Percentiles rank a stretch among this genome's conserved stretches.
Conservation (phyloP, 495 filamentous ascomycete species). For the Extremus antarcticus region DNA sequence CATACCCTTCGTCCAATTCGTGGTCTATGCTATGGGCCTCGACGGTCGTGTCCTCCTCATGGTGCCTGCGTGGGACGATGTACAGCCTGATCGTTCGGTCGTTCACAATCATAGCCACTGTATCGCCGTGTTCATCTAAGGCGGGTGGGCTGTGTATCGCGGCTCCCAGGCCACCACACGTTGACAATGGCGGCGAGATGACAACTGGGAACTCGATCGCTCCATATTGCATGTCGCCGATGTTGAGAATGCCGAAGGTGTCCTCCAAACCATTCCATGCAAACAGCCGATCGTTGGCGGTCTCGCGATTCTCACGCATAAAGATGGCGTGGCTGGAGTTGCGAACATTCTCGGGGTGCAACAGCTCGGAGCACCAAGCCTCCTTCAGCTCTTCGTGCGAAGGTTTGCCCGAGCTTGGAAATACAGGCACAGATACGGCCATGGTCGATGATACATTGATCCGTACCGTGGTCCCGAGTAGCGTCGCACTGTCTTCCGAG, state of each 20-base stretch:
- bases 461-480: conserved; percentile 17
- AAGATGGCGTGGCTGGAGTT: conserved; percentile 20
- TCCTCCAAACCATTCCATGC: conserved; percentile 18
- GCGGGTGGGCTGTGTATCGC: conserved; percentile 19
- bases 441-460: conserved; percentile 19
- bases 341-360: conserved; percentile 21
- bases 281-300: conserved; percentile 17
- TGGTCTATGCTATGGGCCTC: conserved; percentile 23
- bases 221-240: conserved; percentile 18
- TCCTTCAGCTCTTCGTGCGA: conserved; percentile 20
- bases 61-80: conserved; percentile 12
- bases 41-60: conserved; percentile 11
- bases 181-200: conserved; percentile 19
- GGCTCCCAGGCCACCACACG: conserved; percentile 17
- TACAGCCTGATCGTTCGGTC: conserved; percentile 19
- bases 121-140: conserved; percentile 19
- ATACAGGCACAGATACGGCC: conserved; percentile 17
- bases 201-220: conserved; percentile 21
- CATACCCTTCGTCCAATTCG: conserved; percentile 20
- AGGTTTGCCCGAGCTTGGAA: conserved; percentile 10
- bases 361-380: conserved; percentile 19
- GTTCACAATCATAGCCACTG: conserved; percentile 22
- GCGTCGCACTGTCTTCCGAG: conserved; percentile 18
- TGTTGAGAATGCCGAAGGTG: conserved; percentile 17
- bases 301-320: conserved; percentile 12